These are phyloP conservation scores for Blepharisma japonicum DNA, from an alignment of 73 alveolate genomes.

Conservation along the genomic window DNA sequence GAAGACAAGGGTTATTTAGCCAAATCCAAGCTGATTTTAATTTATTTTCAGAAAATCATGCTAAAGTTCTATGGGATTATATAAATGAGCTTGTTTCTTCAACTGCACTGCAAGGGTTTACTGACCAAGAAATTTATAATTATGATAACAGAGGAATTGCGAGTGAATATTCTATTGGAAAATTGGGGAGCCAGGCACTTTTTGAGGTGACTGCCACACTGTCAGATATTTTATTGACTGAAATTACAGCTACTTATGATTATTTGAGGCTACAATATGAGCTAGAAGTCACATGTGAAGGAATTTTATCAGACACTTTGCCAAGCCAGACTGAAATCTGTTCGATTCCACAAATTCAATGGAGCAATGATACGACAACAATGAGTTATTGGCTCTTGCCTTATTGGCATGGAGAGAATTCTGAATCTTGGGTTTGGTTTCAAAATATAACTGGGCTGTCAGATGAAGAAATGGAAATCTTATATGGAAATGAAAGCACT, in stretches of 20 bases:
- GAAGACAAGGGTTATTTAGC: not conserved
- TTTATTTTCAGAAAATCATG: conserved; percentile 5
- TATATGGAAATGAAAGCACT: not conserved
- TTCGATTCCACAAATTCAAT: not conserved
- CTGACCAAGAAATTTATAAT: conserved; percentile 20
- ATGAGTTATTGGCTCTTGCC: not conserved
- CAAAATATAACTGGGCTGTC: not conserved
- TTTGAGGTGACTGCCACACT: not conserved
- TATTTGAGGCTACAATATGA: not conserved
- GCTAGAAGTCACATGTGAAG: too few relatives aligned
- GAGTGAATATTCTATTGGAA: conserved; percentile 12
- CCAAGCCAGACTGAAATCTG: not conserved
- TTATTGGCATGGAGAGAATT: conserved; percentile 6
- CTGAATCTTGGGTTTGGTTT: not conserved
- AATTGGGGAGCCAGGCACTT: conserved; percentile 23
- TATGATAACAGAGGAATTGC: conserved; percentile 26
- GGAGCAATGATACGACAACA: not conserved
- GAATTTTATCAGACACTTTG: too few relatives aligned
- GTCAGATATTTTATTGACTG: conserved; percentile 14
- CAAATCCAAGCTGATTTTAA: not conserved
- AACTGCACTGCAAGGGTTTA: conserved; percentile 24
- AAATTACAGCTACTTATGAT: not conserved
- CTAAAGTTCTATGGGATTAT: conserved; percentile 6
- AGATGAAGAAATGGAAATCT: not conserved
- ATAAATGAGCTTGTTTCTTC: conserved; percentile 10